phyloP scores from a whole-genome alignment of 2,329 filamentous ascomycete species.

The Ophiosphaerella herpotricha region DNA sequence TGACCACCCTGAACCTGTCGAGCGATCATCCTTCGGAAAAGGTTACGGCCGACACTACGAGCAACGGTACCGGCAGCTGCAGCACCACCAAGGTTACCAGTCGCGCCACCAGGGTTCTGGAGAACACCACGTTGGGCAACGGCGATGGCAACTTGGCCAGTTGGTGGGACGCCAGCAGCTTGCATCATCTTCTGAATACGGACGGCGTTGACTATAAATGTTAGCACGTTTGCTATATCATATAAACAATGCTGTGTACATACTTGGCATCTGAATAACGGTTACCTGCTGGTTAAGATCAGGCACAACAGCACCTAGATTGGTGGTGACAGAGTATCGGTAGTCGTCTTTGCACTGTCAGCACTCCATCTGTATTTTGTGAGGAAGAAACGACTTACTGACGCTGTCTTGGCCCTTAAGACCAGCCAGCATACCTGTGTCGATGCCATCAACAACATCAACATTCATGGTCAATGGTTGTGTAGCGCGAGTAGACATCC shows the following conservation, averaged over 20 bases:
- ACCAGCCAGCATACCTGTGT: constrained; percentile 38
- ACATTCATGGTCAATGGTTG: constrained; percentile 45
- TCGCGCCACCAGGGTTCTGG: constrained; percentile 44
- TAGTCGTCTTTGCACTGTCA: constrained; percentile 32
- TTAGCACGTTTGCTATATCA: constrained; percentile 11
- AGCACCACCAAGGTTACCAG: constrained; percentile 32
- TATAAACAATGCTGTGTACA: constrained; percentile 6
- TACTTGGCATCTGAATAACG: constrained; percentile 44
- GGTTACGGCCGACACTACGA: constrained; percentile 19
- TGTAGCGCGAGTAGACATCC: constrained; percentile 42
- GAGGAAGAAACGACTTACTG: constrained; percentile 24
- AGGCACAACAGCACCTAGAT: constrained; percentile 39
- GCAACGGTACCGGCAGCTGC: constrained; percentile 8
- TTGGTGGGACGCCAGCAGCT: constrained; percentile 34
- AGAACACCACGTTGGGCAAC: constrained; percentile 45
- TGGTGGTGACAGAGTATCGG: constrained; percentile 42
- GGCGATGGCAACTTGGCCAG: constrained; percentile 37
- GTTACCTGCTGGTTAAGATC: constrained; percentile 43
- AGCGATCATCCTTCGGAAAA: constrained; percentile 30
- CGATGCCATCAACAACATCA: constrained; percentile 42
- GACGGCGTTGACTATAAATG: constrained; percentile 37
- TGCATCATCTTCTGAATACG: constrained; percentile 45
- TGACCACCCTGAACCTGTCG: constrained; percentile 18
- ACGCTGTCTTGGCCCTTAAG: constrained; percentile 35
- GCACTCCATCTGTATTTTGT: background rate